Evolutionary conservation across 2,329 filamentous ascomycete genomes (phyloP), one percentile per base, ranked within the genome.

Genomic region (Fusarium abutilonis): DNA sequence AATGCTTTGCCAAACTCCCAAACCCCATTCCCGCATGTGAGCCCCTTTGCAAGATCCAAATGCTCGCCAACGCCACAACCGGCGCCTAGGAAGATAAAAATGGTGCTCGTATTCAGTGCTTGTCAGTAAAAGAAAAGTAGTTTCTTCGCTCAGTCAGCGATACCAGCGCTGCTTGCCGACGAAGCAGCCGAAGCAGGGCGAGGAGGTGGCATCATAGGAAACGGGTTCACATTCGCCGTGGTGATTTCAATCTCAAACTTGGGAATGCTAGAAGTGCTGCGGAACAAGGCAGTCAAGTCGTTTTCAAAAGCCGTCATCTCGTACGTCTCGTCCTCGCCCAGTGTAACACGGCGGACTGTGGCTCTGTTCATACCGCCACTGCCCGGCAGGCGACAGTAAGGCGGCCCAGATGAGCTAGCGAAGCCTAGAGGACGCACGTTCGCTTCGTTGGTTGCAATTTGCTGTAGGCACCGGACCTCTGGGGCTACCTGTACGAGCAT

Each of bases 391-490:
- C 50, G 43, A 19, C 54, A 40, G 23, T 52, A 39, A 13, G 49
- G 45, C 15, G 53, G 36, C 11, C 26, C 26, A 17, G 31, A 35
- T 5, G 58, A 23, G 38, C 40, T 53, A 13, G 17, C 17, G 39
- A 69, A 71, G 17, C 45, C 41, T 17, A 34, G 14, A n/a, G 61
- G 57, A 9, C 61, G 61, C 19, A 53, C 43, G 4, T 59, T 54
- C 15, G 72, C 60, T 15, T 74, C 60, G 32, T 54, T 52, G 11
- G 61, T 26, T 17, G 69, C 66, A 21, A 66, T 51, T 26, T 47
- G 47, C 45, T 64, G 56, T 10, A 75, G 48, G 13, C 52, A 60
- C 4, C 79, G 81, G 66, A 84, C 32, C 23, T 63, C 67, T 34
- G 69, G 69, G 11, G 48, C 50, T 43, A 71, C 70, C 35, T 69